A percentile compares a stretch with the other conserved stretches of the same genome.
Evolutionary conservation across 2,329 filamentous ascomycete species (phyloP).

Genomic region (Sporothrix globosa): DNA sequence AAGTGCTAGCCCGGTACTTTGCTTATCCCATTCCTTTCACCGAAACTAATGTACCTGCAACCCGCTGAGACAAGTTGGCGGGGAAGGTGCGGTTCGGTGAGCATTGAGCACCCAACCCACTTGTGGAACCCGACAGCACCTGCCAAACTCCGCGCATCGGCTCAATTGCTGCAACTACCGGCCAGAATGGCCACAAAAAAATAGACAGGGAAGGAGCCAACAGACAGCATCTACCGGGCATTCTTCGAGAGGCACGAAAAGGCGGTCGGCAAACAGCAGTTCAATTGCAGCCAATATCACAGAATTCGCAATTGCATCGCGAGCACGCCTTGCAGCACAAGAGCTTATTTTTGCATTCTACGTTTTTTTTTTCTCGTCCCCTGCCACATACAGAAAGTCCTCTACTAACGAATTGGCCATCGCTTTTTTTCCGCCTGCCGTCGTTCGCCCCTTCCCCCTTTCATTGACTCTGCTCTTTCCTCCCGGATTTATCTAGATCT

Average conservation of each 20-base stretch:
- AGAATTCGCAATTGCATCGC: conserved; percentile 26
- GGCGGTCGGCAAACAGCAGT: conserved; percentile 24
- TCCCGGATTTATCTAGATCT: neutral
- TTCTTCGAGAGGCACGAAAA: conserved; percentile 14
- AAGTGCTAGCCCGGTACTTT: conserved; percentile 15
- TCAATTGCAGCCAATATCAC: conserved; percentile 13
- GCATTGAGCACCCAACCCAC: conserved; percentile 12
- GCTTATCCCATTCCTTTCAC: neutral
- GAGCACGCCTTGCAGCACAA: conserved; percentile 29
- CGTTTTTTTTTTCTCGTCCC: neutral
- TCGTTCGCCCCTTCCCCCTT: conserved; percentile 19
- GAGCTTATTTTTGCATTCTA: neutral
- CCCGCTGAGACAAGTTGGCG: conserved; percentile 13
- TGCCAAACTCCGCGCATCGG: conserved; percentile 28
- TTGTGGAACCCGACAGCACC: neutral
- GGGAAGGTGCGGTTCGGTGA: conserved; percentile 28
- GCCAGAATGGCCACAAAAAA: conserved; percentile 16
- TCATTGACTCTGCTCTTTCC: conserved; percentile 4
- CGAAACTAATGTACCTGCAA: conserved; percentile 5
- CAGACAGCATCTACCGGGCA: neutral
- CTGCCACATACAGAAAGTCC: neutral
- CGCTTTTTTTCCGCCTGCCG: conserved; percentile 20
- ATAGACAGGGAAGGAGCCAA: neutral
- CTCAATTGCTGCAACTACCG: conserved; percentile 25
- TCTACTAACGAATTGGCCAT: neutral